Base-by-base conservation (phyloP, 495 filamentous ascomycete genomes). In the Rhizodiscina lignyota region DNA sequence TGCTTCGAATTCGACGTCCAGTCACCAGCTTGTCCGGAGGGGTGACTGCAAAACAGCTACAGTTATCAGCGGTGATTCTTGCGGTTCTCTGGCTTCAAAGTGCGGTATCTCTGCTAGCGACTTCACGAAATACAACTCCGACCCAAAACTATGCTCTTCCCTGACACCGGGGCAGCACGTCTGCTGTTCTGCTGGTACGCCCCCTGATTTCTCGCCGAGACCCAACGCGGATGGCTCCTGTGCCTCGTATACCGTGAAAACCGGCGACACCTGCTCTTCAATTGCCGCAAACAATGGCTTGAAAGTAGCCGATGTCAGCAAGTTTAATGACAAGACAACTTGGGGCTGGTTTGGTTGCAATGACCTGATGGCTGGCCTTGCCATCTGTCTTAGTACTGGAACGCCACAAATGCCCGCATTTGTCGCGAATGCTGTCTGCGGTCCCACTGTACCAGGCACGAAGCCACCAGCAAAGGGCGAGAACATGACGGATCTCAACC, bases 291-390 rank as follows among this genome's bases (percentile, higher is more conserved):
- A 37, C 2, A 30, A 53, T 41, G 37, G 43, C n/a, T 13, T 70
- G 2, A 54, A 56, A 5, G 36, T 37, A 5, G 48, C 37, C 3
- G 37, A 62, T 0, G 37, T 70, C 4, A 51, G 60, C 4, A 26
- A 18, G 0, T 60, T 40, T 35, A 70, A 70, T 49, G n/a, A n/a
- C n/a, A 53, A 52, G 17, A 40, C 56, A 1, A 67, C 61, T 8
- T 70, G 64, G 64, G 66, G 53, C 22, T 70, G 64, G 63, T 43
- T 32, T 13, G 62, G 60, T 24, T 72, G 68, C 43, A 35, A 39
- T 4, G 21, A 29, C 6, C 39, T 70, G 1, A 28, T 42, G 28
- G 17, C 20, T 0, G 42, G 37, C 3, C 30, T 37, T 5, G 32
- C 33, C 8, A 68, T 73, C 13, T 70, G 68, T 41, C 27, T 73